Base-by-base conservation (phyloP, 148 eudicot species). In the Vaccinium macrocarpon region DNA sequence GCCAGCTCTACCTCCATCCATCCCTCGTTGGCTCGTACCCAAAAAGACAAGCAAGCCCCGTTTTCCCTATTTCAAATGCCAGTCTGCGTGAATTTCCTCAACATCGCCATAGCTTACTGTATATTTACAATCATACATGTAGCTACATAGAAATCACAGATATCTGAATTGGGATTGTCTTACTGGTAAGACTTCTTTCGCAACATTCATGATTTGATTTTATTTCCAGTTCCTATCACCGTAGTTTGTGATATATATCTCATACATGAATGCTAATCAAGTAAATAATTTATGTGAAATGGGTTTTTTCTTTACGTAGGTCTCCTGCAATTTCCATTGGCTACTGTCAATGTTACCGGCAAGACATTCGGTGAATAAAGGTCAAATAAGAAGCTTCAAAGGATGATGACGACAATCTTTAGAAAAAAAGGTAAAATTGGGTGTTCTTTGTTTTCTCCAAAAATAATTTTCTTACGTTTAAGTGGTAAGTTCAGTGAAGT, bases 361-460 rank as follows among this genome's bases (percentile, higher is more conserved):
- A 49, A 23, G 14, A 70, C 48, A 46, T 81, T 16, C 25, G 15
- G 55, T n/a, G 75, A 81, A 81, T 14, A 13, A 62, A 62, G 35
- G 74, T 48, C 19, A 62, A 13, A 66, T 75, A 66, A 82, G 57
- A 25, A 82, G 78, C 84, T 52, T 61, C 4, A 48, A 51, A 82
- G 64, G 84, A 82, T 82, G 84, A 82, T 82, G 84, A 72, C 29
- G 50, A 72, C 52, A 18, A 50, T 72, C 66, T 72, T 82, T 51
- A 52, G 84, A 72, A 71, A 72, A 35, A 64, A n/a, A 82, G 84
- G 78, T 82, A 71, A 51, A 51, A 52, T 32, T 53, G 50, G 62
- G 16, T 23, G 1, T 48, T 8, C 16, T 56, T n/a, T 21, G 0
- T 19, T 59, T 3, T 55, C 38, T 12, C 19, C 9, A 35, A 18